Base-by-base conservation (phyloP, 768 basidiomycete genomes). In the Suillus placidus region DNA sequence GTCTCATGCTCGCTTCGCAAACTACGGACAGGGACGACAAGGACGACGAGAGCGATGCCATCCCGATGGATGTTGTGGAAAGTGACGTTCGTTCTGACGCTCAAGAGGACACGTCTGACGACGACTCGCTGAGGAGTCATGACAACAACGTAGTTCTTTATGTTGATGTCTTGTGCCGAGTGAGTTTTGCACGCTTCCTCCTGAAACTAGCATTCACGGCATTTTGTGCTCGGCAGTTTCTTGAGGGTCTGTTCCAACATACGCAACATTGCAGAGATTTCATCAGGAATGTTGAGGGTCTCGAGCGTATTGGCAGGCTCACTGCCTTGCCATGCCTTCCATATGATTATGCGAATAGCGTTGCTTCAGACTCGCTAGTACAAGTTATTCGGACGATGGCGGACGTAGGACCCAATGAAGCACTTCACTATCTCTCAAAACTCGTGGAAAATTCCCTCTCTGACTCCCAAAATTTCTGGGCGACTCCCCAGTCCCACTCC, bases 201-300 rank as follows among this genome's bases (percentile, higher is more conserved):
- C 6, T 12, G 18, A 40, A 32, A 66, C 64, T 26, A 52, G 40
- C 16, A 60, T 35, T 55, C n/a, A 52, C 16, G 34, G 30, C 14
- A 1, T 64, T 63, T 40, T 26, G 67, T 9, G 49, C 26, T 64
- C 67, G 60, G 64, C 52, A 96, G 94, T 96, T 97, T 77, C 83
- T 96, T 62, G 94, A 96, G 76, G 96, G 97, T 7, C 84, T 99
- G 49, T 96, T 99, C 80, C 95, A 96, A 71, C 95, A 97, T 73
- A 83, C 88, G 2, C 87, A 88, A 30, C 93, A 98, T 76, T 93
- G 93, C 81, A 88, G 88, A 69, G 97, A 98, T 70, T 98, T 98
- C 75, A 87, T 97, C 66, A 80, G 84, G 56, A 82, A 85, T 66
- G 83, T 89, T 6, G 86, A 95, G 71, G 88, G 93, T 57, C 83